Percentiles rank a stretch among this genome's conserved stretches.
phyloP scores from a whole-genome alignment of 2,329 filamentous ascomycete species.

The Cladosporium phlei region DNA sequence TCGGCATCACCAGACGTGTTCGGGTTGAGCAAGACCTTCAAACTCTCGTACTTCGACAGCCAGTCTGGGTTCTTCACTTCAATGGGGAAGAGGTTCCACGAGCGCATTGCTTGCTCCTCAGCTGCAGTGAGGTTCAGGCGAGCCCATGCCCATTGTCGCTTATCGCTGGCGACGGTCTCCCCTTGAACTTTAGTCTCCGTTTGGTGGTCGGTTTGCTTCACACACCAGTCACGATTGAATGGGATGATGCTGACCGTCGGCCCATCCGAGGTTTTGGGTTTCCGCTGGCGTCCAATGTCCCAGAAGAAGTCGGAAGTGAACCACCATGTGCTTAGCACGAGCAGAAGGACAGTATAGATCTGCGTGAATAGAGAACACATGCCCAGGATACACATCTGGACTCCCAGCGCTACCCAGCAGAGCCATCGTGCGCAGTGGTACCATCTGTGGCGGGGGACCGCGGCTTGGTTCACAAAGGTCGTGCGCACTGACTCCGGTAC shows the following conservation, averaged over 20 bases:
- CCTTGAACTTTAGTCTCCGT: not conserved
- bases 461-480: not conserved
- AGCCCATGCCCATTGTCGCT: not conserved
- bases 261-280: not conserved
- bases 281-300: not conserved
- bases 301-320: not conserved
- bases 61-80: constrained; percentile 1
- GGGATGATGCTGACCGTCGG: not conserved
- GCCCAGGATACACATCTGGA: constrained; percentile 6
- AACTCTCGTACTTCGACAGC: too few relatives aligned
- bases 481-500: not conserved
- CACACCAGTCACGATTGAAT: not conserved
- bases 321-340: constrained; percentile 5
- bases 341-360: constrained; percentile 2
- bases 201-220: not conserved
- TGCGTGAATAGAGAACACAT: constrained; percentile 9
- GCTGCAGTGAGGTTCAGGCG: not conserved
- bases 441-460: not conserved
- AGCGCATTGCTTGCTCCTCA: not conserved
- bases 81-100: constrained; percentile 2
- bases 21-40: too few relatives aligned
- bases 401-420: constrained; percentile 4
- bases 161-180: not conserved
- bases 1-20: too few relatives aligned
- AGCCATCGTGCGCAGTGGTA: not conserved